Conservation (phyloP, 371 early-diverging fungal genomes). For the Conidiobolus incongruus region DNA sequence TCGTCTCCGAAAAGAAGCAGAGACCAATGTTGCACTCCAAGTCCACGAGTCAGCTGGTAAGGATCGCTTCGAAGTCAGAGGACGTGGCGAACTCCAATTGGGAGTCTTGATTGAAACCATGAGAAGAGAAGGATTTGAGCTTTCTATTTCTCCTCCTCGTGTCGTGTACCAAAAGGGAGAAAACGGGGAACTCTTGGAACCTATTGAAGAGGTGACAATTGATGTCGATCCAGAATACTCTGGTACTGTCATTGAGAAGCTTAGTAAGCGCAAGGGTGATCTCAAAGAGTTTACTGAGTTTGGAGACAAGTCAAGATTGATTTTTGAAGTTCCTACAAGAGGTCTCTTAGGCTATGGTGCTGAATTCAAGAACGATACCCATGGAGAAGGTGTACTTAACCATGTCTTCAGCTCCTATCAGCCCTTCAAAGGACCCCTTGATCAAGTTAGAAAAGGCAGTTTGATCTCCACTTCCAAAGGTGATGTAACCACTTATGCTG, state of each 20-base stretch:
- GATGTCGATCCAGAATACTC: conserved; percentile 37
- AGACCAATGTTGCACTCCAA: conserved; percentile 54
- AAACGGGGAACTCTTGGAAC: conserved; percentile 29
- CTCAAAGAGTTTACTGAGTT: conserved; percentile 32
- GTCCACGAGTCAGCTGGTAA: conserved; percentile 22
- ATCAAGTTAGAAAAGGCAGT: conserved; percentile 38
- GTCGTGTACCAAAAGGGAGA: conserved; percentile 34
- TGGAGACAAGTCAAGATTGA: conserved; percentile 38
- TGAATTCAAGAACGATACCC: conserved; percentile 60
- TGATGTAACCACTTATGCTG: conserved; percentile 38
- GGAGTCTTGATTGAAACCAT: conserved; percentile 66
- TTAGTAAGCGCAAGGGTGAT: conserved; percentile 49
- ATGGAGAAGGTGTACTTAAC: conserved; percentile 37
- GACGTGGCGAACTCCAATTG: conserved; percentile 62
- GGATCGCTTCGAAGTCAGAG: conserved; percentile 52
- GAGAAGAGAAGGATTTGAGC: conserved; percentile 66
- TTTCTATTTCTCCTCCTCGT: conserved; percentile 49
- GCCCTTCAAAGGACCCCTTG: conserved; percentile 36
- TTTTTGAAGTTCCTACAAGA: conserved; percentile 51
- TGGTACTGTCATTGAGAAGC: conserved; percentile 51
- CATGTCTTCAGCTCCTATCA: conserved; percentile 38
- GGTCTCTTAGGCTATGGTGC: conserved; percentile 50
- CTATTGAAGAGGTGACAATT: conserved; percentile 55
- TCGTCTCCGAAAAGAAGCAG: conserved; percentile 40
- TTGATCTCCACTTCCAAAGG: conserved; percentile 41